phyloP scores from a whole-genome alignment of 345 rosid species.

The Ricinus communis region DNA sequence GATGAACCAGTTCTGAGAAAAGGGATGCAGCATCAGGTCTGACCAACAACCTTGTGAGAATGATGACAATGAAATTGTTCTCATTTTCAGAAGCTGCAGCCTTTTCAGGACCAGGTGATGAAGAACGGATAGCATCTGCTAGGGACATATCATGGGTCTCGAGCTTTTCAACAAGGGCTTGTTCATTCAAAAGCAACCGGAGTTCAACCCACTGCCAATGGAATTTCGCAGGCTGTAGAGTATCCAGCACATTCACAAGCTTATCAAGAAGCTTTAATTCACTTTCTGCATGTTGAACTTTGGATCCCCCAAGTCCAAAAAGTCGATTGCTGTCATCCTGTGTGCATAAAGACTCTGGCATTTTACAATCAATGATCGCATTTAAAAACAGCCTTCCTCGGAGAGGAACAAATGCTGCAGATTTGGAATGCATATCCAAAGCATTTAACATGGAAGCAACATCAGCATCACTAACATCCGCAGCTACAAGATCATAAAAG shows the following conservation, averaged over 20 bases:
- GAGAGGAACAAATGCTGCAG: slow-evolving; percentile 78
- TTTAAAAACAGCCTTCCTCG: slow-evolving; percentile 90
- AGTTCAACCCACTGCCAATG: slow-evolving; percentile 99
- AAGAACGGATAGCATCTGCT: slow-evolving; percentile 71
- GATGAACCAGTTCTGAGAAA: slow-evolving; percentile 91
- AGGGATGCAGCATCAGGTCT: slow-evolving; percentile 97
- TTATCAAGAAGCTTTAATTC: slow-evolving; percentile 75
- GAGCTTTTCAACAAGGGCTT: slow-evolving; percentile 80
- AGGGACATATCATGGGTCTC: slow-evolving; percentile 68
- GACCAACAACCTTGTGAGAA: slow-evolving; percentile 89
- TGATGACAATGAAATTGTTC: slow-evolving; percentile 77
- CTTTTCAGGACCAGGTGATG: slow-evolving; percentile 69
- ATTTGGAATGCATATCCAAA: slow-evolving; percentile 64
- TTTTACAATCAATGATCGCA: slow-evolving; percentile 77
- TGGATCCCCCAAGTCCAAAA: slow-evolving; percentile 53
- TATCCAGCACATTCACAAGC: slow-evolving; percentile 73
- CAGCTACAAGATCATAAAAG: slow-evolving; percentile 78
- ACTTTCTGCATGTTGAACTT: slow-evolving; percentile 48
- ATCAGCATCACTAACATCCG: slow-evolving; percentile 84
- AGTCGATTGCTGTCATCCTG: slow-evolving; percentile 52
- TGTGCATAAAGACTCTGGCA: slow-evolving; percentile 48
- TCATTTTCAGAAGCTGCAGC: slow-evolving; percentile 85
- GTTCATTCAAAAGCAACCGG: slow-evolving; percentile 94
- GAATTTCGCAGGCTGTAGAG: slow-evolving; percentile 93
- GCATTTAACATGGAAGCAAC: slow-evolving; percentile 70